Base-by-base conservation (phyloP, 768 basidiomycete genomes). In the Mrakia gelida region DNA sequence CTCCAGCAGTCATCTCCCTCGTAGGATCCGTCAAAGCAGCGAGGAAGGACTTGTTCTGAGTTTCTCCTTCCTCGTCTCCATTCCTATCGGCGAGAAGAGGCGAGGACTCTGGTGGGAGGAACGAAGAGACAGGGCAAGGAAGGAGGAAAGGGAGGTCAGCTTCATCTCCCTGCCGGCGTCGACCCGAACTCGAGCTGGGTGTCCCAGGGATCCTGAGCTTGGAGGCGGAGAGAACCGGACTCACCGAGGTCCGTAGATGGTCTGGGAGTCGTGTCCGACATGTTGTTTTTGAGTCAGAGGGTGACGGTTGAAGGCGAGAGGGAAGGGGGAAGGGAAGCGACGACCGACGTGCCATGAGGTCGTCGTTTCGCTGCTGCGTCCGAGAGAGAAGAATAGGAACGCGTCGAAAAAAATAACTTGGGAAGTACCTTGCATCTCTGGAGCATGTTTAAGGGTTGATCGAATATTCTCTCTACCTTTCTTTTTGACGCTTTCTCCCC, bases 1-100 rank as follows among this genome's bases (percentile, higher is more conserved):
- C 91, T 79, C 97, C 88, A 30, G 91, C 87, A 0, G 94, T 93
- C 52, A 98, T 88, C 1, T 92, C 76, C 10, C 82, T 75, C n/a
- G 80, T 52, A 23, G 81, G 82, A 43, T 81, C 80, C 28, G 78
- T 71, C 52, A 79, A 59, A 4, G 45, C 28, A 9, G 30, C 43
- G 38, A 76, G 54, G 70, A 81, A 80, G 70, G 81, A 79, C n/a
- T 70, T 72, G 43, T 75, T 73, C 59, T 26, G 65, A 71, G 52
- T 63, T 7, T 43, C 76, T 52, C 62, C 56, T 23, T 80, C 75
- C 13, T 65, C 62, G 15, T 61, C 62, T 34, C 45, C 80, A 30
- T 80, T 70, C 21, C 75, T 34, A 43, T 80, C 52, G 38, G 81
- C 75, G 49, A 85, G 84, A 34, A 85, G 82, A 49, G 84, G 84